Conservation (phyloP, 768 basidiomycete genomes). For the Leucocoprinus birnbaumii region DNA sequence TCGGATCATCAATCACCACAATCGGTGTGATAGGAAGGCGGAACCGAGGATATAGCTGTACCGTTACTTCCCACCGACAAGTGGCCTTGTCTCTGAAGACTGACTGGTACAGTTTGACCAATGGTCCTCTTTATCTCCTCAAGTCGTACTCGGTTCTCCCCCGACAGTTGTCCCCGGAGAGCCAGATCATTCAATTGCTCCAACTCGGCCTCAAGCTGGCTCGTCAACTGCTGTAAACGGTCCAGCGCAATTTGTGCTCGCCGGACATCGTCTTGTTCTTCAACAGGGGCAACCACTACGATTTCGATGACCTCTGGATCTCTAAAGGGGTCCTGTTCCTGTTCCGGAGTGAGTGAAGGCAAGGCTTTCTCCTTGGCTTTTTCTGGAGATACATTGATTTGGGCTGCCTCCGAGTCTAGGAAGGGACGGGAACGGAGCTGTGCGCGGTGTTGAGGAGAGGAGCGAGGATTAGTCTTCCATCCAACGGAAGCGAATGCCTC, state of each 20-base stretch:
- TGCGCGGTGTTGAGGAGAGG: background rate
- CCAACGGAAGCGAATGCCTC: background rate
- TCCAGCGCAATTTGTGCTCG: background rate
- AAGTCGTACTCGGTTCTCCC: background rate
- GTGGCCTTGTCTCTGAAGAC: background rate
- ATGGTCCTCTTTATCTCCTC: constrained; percentile 1
- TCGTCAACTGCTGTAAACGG: background rate
- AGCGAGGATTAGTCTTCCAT: background rate
- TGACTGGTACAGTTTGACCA: background rate
- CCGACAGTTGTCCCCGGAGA: constrained; percentile 1
- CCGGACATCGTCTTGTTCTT: background rate
- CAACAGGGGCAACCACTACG: too few species aligned
- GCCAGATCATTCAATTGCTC: background rate
- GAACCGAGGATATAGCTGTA: too few species aligned
- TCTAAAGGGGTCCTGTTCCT: background rate
- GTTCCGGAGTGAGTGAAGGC: background rate
- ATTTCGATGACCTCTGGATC: background rate
- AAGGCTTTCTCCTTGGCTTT: background rate
- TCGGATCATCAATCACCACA: too few species aligned
- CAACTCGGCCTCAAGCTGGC: background rate
- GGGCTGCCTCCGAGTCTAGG: background rate
- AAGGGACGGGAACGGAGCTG: background rate
- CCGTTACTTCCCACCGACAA: background rate
- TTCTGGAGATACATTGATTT: background rate
- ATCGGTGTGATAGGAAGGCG: background rate